Evolutionary conservation across 2,329 filamentous ascomycete species (phyloP), one percentile per base, ranked within the genome.

Genomic region (Cryphonectria parasitica): DNA sequence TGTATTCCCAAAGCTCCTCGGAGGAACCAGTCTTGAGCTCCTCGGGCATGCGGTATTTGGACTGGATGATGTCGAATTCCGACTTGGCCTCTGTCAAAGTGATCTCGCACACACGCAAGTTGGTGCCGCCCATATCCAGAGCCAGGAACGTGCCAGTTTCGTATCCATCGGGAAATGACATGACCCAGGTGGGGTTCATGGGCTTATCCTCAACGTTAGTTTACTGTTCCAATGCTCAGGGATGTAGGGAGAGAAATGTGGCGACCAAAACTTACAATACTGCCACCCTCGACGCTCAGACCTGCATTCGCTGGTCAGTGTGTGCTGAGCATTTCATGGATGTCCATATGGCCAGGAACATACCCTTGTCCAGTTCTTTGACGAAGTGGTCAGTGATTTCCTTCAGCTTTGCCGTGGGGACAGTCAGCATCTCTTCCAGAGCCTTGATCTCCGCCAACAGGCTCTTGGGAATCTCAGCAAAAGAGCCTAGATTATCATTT

Each of bases 151-250:
- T 96, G 72, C 95, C 95, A 11, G 90, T 92, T 82, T 98, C 95
- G 75, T 95, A 82, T 74, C 95, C 95, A 78, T 91, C 92, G 31
- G 95, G 95, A 80, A 94, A 94, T 63, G 89, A 89, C 90, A 97
- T 94, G 74, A 97, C 94, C 95, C 95, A 98, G 69, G 95, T 97
- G 71, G 95, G 92, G 83, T 98, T 98, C 95, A 98, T 98, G 72
- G 95, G 95, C 93, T 97, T 76, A 11, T 8, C 62, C 8, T 19
- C n/a, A 1, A 31, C 34, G 66, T 74, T 28, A 74, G 73, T 13
- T 34, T 25, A 41, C 25, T 34, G 54, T 15, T 49, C 22, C 22
- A 13, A 39, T 31, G 4, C 13, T 65, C 34, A 36, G 11, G 4
- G 22, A 17, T 7, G 8, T 31, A 13, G 22, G 17, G 31, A 17